A percentile compares a stretch with the other conserved stretches of the same genome.
Conservation (phyloP, 202 grass and related monocot genomes). For the Panicum virgatum region DNA sequence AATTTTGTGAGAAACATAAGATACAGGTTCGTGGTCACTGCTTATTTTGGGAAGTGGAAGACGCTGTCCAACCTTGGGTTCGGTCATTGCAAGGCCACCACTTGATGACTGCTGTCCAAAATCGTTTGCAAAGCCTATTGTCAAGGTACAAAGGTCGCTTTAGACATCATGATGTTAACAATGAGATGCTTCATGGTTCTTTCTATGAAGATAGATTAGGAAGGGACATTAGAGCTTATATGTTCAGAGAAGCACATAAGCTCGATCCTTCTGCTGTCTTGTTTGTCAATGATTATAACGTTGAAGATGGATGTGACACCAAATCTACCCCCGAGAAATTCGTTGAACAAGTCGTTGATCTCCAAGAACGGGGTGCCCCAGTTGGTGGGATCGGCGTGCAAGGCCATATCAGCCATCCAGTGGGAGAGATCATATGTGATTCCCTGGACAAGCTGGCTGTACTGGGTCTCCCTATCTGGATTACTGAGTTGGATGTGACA, state of each 20-base stretch:
- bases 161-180: constrained; percentile 96
- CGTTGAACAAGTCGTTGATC: constrained; percentile 74
- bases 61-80: constrained; percentile 77
- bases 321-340: constrained; percentile 83
- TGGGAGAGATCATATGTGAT: constrained; percentile 84
- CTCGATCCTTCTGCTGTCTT: constrained; percentile 79
- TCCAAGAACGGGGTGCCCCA: constrained; percentile 78
- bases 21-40: constrained; percentile 83
- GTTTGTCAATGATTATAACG: constrained; percentile 98
- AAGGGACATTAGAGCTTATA: constrained; percentile 83
- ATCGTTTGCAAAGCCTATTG: constrained; percentile 68
- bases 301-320: constrained; percentile 81
- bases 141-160: constrained; percentile 88
- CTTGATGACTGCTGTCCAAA: constrained; percentile 69
- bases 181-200: constrained; percentile 98
- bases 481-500: constrained; percentile 88
- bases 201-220: constrained; percentile 93
- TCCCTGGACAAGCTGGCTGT: constrained; percentile 82
- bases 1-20: constrained; percentile 82
- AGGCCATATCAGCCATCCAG: constrained; percentile 83
- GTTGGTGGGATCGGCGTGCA: constrained; percentile 88
- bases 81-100: constrained; percentile 69
- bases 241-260: constrained; percentile 83
- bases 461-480: constrained; percentile 85
- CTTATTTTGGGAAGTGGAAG: constrained; percentile 98